Percentiles rank a stretch among this genome's conserved stretches.
Conservation (phyloP, 176 grass and related monocot species). For the Tillandsia fasciculata region DNA sequence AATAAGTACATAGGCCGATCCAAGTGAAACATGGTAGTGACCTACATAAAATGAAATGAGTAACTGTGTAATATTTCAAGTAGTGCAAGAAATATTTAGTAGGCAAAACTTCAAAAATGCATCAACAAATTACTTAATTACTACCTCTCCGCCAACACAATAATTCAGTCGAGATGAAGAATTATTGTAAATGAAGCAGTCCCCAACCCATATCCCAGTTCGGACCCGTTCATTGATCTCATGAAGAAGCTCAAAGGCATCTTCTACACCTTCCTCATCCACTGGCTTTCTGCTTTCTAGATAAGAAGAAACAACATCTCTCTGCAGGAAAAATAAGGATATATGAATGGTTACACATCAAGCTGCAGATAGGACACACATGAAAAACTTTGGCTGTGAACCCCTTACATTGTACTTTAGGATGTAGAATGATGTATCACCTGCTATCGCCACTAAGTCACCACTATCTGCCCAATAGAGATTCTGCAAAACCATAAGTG, state of each 20-base stretch:
- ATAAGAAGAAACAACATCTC: conserved; percentile 74
- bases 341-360: not conserved
- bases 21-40: conserved; percentile 98
- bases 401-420: conserved; percentile 87
- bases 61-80: conserved; percentile 19
- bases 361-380: not conserved
- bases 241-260: conserved; percentile 97
- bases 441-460: conserved; percentile 87
- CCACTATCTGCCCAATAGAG: conserved; percentile 98
- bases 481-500: conserved; percentile 46
- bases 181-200: conserved; percentile 99
- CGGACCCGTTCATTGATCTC: conserved; percentile 91
- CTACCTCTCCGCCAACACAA: conserved; percentile 96
- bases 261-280: conserved; percentile 81
- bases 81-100: not conserved
- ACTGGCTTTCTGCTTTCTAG: conserved; percentile 68
- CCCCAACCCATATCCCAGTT: conserved; percentile 96
- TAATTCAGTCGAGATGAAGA: conserved; percentile 89
- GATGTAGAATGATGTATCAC: conserved; percentile 95
- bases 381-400: not conserved
- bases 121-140: conserved; percentile 8
- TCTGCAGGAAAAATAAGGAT: conserved; percentile 32
- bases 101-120: conserved; percentile 11
- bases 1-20: conserved; percentile 97
- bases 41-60: conserved; percentile 41